Conservation (phyloP, 805 yeast genomes). For the Ogataea glucozyma region DNA sequence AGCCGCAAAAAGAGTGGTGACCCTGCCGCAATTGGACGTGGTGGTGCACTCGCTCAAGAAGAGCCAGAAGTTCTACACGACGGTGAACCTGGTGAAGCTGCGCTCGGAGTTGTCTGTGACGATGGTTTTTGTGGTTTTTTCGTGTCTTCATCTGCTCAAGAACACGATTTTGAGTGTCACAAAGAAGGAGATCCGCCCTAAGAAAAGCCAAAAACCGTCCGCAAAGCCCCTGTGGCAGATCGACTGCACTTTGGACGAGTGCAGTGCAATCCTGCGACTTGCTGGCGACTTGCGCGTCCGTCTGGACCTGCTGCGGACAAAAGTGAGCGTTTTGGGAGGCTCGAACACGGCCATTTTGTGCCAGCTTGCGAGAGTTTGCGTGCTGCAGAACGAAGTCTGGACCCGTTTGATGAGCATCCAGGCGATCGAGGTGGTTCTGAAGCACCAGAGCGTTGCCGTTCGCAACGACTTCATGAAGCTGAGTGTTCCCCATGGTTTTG, state of each 20-base stretch:
- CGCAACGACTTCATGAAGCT: slow-evolving; percentile 45
- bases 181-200: no score
- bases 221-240: slow-evolving; percentile 4
- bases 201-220: no score
- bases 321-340: slow-evolving; percentile 19
- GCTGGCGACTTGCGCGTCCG: slow-evolving; percentile 52
- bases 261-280: slow-evolving; percentile 37
- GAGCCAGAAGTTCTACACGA: slow-evolving; percentile 8
- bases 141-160: slow-evolving; percentile 46
- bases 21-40: slow-evolving; percentile 4
- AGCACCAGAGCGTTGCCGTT: slow-evolving; percentile 33
- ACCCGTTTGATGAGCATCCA: slow-evolving; percentile 37
- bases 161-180: slow-evolving; percentile 34
- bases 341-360: no score
- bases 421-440: neutral
- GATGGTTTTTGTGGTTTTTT: slow-evolving; percentile 46
- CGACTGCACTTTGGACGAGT: slow-evolving; percentile 18
- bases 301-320: slow-evolving; percentile 42
- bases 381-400: slow-evolving; percentile 59
- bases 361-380: slow-evolving; percentile 45
- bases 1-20: slow-evolving; percentile 9
- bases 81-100: slow-evolving; percentile 4
- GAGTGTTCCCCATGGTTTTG: slow-evolving; percentile 69
- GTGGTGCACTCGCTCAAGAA: slow-evolving; percentile 6
- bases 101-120: slow-evolving; percentile 36